Percentiles rank a stretch among this genome's conserved stretches.
phyloP scores from a whole-genome alignment of 2,329 filamentous ascomycete species.

The Ascochyta viciae-villosae region DNA sequence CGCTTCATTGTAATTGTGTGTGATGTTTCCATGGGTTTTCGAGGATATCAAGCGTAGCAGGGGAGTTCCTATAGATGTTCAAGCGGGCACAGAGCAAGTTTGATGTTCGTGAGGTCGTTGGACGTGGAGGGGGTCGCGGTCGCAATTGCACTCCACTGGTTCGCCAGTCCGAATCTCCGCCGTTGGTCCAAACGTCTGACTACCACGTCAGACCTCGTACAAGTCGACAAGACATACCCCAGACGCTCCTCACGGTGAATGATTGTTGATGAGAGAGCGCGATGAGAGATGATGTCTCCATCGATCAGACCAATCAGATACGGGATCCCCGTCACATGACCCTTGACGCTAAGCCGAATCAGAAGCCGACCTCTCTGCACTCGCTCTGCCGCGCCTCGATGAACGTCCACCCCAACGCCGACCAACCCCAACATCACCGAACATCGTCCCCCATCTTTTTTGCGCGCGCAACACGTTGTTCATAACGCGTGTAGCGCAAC shows the following conservation, averaged over 20 bases:
- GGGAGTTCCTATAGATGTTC: too few relatives aligned
- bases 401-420: slow-evolving; percentile 33
- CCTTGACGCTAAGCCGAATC: slow-evolving; percentile 13
- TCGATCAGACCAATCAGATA: slow-evolving; percentile 4
- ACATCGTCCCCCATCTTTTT: slow-evolving; percentile 45
- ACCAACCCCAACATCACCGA: slow-evolving; percentile 41
- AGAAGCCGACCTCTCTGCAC: background rate
- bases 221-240: slow-evolving; percentile 14
- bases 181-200: slow-evolving; percentile 30
- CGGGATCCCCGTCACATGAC: slow-evolving; percentile 25
- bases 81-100: slow-evolving; percentile 2
- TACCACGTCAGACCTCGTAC: slow-evolving; percentile 30
- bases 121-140: slow-evolving; percentile 20
- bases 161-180: slow-evolving; percentile 10
- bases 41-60: background rate
- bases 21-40: background rate
- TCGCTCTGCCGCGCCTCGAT: slow-evolving; percentile 19
- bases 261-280: background rate
- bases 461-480: slow-evolving; percentile 46
- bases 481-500: slow-evolving; percentile 43
- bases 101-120: slow-evolving; percentile 18
- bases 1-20: background rate
- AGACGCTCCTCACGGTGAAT: slow-evolving; percentile 11
- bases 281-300: background rate
- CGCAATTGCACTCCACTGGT: slow-evolving; percentile 16